These are phyloP conservation scores for Amanita inopinata DNA, from an alignment of 768 basidiomycete species.

Conservation along the genomic window DNA sequence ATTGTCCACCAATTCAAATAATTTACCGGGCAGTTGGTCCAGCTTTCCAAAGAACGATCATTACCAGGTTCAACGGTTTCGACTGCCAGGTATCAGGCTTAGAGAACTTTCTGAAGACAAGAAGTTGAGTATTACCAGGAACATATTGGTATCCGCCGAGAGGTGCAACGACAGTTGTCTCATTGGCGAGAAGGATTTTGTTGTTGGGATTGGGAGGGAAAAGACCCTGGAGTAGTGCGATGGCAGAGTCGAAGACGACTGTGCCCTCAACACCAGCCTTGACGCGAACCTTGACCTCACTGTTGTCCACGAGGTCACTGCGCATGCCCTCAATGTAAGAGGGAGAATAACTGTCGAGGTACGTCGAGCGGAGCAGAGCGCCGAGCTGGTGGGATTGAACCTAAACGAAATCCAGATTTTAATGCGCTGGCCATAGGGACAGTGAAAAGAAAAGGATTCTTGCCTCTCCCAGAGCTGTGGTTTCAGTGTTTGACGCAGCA, in stretches of 20 bases:
- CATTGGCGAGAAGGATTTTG: conserved; percentile 72
- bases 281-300: conserved; percentile 64
- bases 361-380: conserved; percentile 47
- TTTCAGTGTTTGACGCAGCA: conserved; percentile 49
- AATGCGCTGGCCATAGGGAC: not conserved
- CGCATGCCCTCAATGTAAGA: conserved; percentile 61
- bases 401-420: conserved; percentile 24
- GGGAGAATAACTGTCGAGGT: conserved; percentile 56
- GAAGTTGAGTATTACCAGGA: conserved; percentile 38
- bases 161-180: conserved; percentile 59
- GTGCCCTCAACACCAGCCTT: conserved; percentile 80
- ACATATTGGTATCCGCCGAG: conserved; percentile 83
- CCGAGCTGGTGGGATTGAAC: conserved; percentile 63
- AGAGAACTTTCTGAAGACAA: conserved; percentile 6
- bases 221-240: conserved; percentile 77
- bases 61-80: conserved; percentile 83
- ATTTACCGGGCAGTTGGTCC: conserved; percentile 48
- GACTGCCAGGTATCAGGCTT: conserved; percentile 27
- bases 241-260: conserved; percentile 82
- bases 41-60: conserved; percentile 76
- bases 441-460: conserved; percentile 14
- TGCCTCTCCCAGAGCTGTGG: conserved; percentile 71
- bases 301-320: conserved; percentile 61
- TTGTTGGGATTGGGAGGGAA: conserved; percentile 74
- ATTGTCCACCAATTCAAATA: not conserved